Percentiles rank a stretch among this genome's conserved stretches.
phyloP scores from a whole-genome alignment of 257 asterid genomes.

The Parsonsia alboflavescens region DNA sequence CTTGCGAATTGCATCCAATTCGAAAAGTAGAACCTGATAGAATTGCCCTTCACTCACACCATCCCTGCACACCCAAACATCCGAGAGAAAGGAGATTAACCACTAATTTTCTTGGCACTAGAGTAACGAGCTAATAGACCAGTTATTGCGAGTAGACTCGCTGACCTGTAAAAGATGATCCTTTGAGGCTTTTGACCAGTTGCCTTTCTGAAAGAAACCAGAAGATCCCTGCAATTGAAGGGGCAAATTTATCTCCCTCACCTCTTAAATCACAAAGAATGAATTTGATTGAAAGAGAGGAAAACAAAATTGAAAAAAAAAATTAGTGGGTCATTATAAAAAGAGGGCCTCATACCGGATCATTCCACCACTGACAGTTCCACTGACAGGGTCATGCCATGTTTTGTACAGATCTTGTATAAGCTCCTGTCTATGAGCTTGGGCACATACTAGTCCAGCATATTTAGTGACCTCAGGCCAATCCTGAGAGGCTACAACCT shows the following conservation, averaged over 20 bases:
- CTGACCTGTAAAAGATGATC: conserved; percentile 86
- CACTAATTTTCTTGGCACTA: too few species aligned
- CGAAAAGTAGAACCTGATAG: conserved; percentile 86
- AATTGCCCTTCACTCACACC: conserved; percentile 99
- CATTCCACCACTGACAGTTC: conserved; percentile 98
- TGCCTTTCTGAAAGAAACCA: conserved; percentile 94
- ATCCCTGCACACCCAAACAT: conserved; percentile 48
- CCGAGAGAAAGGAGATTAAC: neutral
- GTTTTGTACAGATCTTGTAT: conserved; percentile 96
- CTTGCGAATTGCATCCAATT: conserved; percentile 95
- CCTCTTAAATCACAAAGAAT: neutral
- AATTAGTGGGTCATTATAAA: too few species aligned
- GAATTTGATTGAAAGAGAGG: neutral
- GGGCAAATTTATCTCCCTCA: neutral
- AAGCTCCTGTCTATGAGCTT: conserved; percentile 96
- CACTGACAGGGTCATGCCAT: conserved; percentile 95
- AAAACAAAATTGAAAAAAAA: neutral
- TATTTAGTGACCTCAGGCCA: conserved; percentile 99
- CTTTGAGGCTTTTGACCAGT: conserved; percentile 99
- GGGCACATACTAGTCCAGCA: conserved; percentile 96
- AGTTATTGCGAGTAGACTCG: neutral
- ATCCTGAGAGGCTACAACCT: conserved; percentile 99
- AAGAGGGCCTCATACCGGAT: conserved; percentile 45
- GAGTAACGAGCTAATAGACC: too few species aligned
- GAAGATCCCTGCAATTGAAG: conserved; percentile 64